Percentiles rank a stretch among this genome's conserved stretches.
phyloP scores from a whole-genome alignment of 495 filamentous ascomycete species.

The Aspergillus cristatus region DNA sequence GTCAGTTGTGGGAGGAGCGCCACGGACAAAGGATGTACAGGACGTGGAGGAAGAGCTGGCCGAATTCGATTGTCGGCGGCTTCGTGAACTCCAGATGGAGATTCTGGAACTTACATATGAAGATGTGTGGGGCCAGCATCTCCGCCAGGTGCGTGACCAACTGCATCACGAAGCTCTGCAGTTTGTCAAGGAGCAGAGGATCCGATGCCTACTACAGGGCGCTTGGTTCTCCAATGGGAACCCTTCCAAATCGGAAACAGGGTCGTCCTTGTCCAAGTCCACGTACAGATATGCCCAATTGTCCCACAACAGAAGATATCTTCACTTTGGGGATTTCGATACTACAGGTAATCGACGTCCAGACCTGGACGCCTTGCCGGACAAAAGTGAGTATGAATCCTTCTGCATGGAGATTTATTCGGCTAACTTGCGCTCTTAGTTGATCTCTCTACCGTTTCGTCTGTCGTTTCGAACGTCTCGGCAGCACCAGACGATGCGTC shows the following conservation, averaged over 20 bases:
- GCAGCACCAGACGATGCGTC: slow-evolving; percentile 41
- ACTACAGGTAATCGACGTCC: slow-evolving; percentile 54
- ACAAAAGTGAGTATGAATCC: slow-evolving; percentile 51
- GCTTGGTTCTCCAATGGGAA: slow-evolving; percentile 73
- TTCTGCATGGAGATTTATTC: background rate
- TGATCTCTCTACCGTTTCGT: slow-evolving; percentile 81
- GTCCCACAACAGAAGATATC: slow-evolving; percentile 80
- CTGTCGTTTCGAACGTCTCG: slow-evolving; percentile 87
- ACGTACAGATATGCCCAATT: slow-evolving; percentile 77
- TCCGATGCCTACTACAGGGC: slow-evolving; percentile 82
- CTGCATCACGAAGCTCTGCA: slow-evolving; percentile 85
- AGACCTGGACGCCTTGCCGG: slow-evolving; percentile 59
- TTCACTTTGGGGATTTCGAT: slow-evolving; percentile 89
- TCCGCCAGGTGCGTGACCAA: slow-evolving; percentile 86
- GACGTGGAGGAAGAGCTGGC: slow-evolving; percentile 84
- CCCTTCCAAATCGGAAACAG: slow-evolving; percentile 26
- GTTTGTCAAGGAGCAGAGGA: slow-evolving; percentile 93
- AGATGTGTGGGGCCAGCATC: slow-evolving; percentile 85
- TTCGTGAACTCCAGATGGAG: slow-evolving; percentile 92
- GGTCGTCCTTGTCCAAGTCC: slow-evolving; percentile 27
- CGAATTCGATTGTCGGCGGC: slow-evolving; percentile 65
- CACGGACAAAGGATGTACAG: slow-evolving; percentile 73
- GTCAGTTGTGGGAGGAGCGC: slow-evolving; percentile 77
- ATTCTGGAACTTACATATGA: slow-evolving; percentile 85
- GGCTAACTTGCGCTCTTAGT: slow-evolving; percentile 33